A percentile compares a stretch with the other conserved stretches of the same genome.
Evolutionary conservation across 2,329 filamentous ascomycete species (phyloP).

Genomic region (Sporothrix luriei): DNA sequence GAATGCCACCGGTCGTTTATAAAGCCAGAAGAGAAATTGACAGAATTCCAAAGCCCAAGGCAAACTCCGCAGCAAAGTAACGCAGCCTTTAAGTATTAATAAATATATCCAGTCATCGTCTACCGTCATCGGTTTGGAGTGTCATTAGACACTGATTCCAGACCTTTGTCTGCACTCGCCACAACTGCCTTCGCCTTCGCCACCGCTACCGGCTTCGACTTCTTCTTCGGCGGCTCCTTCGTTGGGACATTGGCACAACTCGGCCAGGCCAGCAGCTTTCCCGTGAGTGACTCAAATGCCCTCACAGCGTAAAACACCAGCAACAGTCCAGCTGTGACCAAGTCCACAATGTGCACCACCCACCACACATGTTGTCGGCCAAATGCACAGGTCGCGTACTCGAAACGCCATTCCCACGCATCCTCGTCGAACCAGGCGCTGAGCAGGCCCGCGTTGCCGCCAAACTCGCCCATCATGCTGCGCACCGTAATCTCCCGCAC

Average conservation of each 20-base stretch:
- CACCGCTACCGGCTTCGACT: not conserved
- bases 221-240: not conserved
- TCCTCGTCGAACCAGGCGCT: slow-evolving; percentile 84
- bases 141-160: not conserved
- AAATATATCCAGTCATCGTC: not conserved
- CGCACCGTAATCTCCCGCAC: slow-evolving; percentile 89
- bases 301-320: slow-evolving; percentile 36
- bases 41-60: not conserved
- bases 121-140: not conserved
- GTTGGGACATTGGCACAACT: not conserved
- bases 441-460: slow-evolving; percentile 86
- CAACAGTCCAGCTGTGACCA: slow-evolving; percentile 48
- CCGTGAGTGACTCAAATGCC: slow-evolving; percentile 37
- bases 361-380: slow-evolving; percentile 95
- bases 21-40: not conserved
- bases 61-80: not conserved
- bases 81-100: not conserved
- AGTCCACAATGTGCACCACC: slow-evolving; percentile 75
- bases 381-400: slow-evolving; percentile 75
- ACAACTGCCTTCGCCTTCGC: slow-evolving; percentile 7
- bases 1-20: not conserved
- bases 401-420: slow-evolving; percentile 75
- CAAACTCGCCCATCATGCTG: slow-evolving; percentile 97
- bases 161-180: not conserved
- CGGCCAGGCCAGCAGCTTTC: not conserved